Base-by-base conservation (phyloP, 148 eudicot species). In the Chenopodium quinoa region DNA sequence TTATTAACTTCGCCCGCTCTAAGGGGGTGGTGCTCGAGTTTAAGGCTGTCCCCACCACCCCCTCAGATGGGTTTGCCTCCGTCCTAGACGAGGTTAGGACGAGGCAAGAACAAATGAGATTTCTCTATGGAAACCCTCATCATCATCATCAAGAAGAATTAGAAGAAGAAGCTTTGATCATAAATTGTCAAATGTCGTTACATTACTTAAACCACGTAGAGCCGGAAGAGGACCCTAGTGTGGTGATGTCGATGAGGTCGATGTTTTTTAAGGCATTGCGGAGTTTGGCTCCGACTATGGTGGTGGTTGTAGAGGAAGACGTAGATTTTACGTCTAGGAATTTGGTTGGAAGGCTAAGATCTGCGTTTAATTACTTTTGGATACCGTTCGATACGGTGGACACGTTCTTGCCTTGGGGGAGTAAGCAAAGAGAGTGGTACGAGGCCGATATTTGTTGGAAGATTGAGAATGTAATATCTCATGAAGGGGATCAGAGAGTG, bases 361-460 rank as follows among this genome's bases (percentile, higher is more conserved):
- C 99, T 2, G 97, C 98, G 0, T 93, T 89, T 64, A 90, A 88
- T 71, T 94, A 91, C 69, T 78, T 96, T 9, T 96, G 99, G 99
- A 93, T 96, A 84, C 99, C 98, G 0, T 93, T 86, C n/a, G 99
- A 96, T 74, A 92, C 92, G 12, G 87, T 91, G 27, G 99, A 96
- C 76, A 93, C 99, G 54, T 93, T 92, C 71, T 83, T 95, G 10
- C 89, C 97, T 0, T 76, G 75, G 73, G 94, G 91, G 29, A 92
- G 93, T 79, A 87, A 89, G 81, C 91, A 95, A 72, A 87, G 97
- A 80, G 90, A 93, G 78, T 93, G 99, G 97, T 96, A 91, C 74
- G 99, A 96, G 78, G 97, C 93, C 0, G 97, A 92, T 52, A 80
- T 93, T 1, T 86, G 90, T 60, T 92, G 97, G 98, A 96, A 93